These are phyloP conservation scores for Acmispon strigosus DNA, from an alignment of 306 rosid species.

Conservation along the genomic window DNA sequence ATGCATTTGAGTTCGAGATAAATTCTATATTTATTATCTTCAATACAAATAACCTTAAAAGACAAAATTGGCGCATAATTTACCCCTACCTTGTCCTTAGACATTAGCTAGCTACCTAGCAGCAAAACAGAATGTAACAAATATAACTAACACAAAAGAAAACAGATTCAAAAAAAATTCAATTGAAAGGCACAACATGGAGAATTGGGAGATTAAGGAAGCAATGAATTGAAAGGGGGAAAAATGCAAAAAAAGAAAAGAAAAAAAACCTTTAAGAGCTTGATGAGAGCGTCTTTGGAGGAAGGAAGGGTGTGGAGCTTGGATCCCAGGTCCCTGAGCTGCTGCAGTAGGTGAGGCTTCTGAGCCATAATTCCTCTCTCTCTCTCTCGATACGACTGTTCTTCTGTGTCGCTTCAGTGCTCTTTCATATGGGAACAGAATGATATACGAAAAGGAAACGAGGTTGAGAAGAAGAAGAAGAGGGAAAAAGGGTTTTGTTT, in stretches of 20 bases:
- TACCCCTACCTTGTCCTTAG: not conserved
- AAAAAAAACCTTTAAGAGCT: conserved; percentile 66
- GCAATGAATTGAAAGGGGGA: conserved; percentile 11
- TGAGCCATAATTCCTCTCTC: conserved; percentile 42
- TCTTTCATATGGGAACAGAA: conserved; percentile 39
- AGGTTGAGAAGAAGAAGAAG: not conserved
- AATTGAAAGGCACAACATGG: not conserved
- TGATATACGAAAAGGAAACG: not conserved
- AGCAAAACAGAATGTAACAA: conserved; percentile 20
- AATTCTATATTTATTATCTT: not conserved
- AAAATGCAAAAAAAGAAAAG: too few relatives aligned
- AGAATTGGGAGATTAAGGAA: not conserved
- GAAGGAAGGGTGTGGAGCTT: conserved; percentile 68
- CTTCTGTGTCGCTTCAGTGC: conserved; percentile 20
- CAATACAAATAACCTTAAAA: not conserved
- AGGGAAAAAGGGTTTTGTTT: conserved; percentile 19
- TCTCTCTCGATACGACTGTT: conserved; percentile 17
- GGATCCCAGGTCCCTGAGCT: conserved; percentile 95
- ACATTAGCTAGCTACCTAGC: not conserved
- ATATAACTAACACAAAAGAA: conserved; percentile 7
- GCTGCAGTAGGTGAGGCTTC: conserved; percentile 67
- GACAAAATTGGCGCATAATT: not conserved
- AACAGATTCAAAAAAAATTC: not conserved
- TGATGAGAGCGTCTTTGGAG: conserved; percentile 78
- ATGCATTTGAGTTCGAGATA: conserved; percentile 11